Evolutionary conservation across 805 yeast genomes (phyloP).

Genomic region (Candida argentea): DNA sequence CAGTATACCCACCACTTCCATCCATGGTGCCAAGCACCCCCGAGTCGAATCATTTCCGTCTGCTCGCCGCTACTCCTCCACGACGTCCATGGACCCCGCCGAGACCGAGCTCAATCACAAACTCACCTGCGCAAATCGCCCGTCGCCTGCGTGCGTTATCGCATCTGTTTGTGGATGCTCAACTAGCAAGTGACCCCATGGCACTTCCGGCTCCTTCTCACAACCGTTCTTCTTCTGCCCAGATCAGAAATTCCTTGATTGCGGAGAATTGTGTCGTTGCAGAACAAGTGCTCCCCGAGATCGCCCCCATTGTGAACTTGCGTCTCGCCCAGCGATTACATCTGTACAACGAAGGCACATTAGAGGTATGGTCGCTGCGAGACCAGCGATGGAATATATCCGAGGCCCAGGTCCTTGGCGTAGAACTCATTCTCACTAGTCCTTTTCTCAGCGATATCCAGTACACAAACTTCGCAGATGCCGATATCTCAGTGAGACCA

Average conservation of each 20-base stretch:
- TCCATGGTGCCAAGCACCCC: no score
- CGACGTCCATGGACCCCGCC: no score
- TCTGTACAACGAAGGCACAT: conserved; percentile 45
- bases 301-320: conserved; percentile 62
- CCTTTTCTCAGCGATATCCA: no score
- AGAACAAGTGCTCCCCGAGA: conserved; percentile 44
- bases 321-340: conserved; percentile 62
- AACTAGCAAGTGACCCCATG: no score
- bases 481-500: no score
- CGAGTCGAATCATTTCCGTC: no score
- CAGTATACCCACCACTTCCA: no score
- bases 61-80: no score
- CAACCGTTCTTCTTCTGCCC: no score
- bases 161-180: conserved; percentile 4
- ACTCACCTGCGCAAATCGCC: conserved; percentile 25
- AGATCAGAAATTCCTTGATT: conserved; percentile 7
- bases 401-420: conserved; percentile 38
- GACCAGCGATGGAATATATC: conserved; percentile 23
- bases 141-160: conserved; percentile 20
- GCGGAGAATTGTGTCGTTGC: conserved; percentile 11
- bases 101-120: no score
- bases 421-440: conserved; percentile 42
- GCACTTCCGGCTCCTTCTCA: no score
- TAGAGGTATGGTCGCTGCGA: conserved; percentile 21
- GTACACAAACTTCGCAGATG: no score